phyloP scores from a whole-genome alignment of 495 filamentous ascomycete genomes.

The Penicillium nucicola region DNA sequence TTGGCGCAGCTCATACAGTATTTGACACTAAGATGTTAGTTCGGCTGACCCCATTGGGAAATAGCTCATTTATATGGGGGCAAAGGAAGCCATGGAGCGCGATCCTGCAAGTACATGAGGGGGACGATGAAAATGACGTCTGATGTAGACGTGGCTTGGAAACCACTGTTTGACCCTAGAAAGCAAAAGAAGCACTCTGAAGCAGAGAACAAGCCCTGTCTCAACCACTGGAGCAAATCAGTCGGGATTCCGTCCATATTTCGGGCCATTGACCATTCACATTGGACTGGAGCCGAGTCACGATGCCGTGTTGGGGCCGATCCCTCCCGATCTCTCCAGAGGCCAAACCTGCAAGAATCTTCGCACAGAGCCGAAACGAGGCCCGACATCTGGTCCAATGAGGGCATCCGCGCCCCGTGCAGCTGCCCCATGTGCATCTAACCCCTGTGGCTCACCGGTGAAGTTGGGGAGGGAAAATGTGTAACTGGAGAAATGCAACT shows the following conservation, averaged over 20 bases:
- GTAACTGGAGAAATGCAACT: constrained; percentile 13
- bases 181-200: background rate
- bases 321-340: background rate
- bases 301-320: constrained; percentile 1
- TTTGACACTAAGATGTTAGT: too few species aligned
- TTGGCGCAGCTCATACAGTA: too few species aligned
- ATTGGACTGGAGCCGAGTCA: background rate
- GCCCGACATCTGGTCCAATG: background rate
- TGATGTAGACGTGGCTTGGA: too few species aligned
- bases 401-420: background rate
- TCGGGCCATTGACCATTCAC: constrained; percentile 1
- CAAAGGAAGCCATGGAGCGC: too few species aligned
- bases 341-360: too few species aligned
- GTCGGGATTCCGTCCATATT: constrained; percentile 1
- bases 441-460: constrained; percentile 29
- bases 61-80: too few species aligned
- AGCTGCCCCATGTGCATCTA: constrained; percentile 10
- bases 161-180: too few species aligned
- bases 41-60: too few species aligned
- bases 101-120: too few species aligned
- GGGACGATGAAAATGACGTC: too few species aligned
- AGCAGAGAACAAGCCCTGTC: constrained; percentile 1
- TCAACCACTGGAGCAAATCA: background rate
- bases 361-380: too few species aligned
- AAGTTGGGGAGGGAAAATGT: constrained; percentile 26